Evolutionary conservation across 1,284 basidiomycete genomes (phyloP).

Genomic region (Rhodotorula sp.): DNA sequence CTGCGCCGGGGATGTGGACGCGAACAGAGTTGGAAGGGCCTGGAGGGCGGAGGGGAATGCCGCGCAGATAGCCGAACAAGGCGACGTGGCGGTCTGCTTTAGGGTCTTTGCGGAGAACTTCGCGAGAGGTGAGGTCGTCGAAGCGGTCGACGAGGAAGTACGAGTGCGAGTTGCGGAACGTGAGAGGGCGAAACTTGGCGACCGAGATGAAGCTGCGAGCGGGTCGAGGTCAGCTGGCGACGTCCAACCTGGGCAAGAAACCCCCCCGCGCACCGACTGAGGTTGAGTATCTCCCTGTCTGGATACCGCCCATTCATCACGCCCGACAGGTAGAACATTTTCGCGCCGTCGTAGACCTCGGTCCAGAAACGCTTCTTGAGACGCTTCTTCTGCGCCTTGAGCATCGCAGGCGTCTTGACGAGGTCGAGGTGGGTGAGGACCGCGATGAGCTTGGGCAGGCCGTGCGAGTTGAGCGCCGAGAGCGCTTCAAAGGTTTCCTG

Average conservation of each 20-base stretch:
- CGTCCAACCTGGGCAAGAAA: neutral
- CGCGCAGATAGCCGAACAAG: slow-evolving; percentile 90
- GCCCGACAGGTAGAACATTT: slow-evolving; percentile 96
- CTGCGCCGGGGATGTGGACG: slow-evolving; percentile 92
- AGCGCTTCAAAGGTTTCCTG: slow-evolving; percentile 99
- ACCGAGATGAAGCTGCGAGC: slow-evolving; percentile 75
- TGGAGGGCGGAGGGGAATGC: slow-evolving; percentile 69
- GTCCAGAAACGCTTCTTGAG: slow-evolving; percentile 99
- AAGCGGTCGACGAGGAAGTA: slow-evolving; percentile 95
- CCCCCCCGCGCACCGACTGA: slow-evolving; percentile 60
- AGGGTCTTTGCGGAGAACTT: slow-evolving; percentile 75
- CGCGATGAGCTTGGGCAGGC: slow-evolving; percentile 97
- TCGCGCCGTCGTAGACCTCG: slow-evolving; percentile 97
- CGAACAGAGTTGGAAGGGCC: slow-evolving; percentile 64
- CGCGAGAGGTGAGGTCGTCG: slow-evolving; percentile 89
- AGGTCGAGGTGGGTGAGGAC: slow-evolving; percentile 94
- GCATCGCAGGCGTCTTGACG: slow-evolving; percentile 84
- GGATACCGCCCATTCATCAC: slow-evolving; percentile 98
- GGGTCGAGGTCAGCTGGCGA: neutral
- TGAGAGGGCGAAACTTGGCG: slow-evolving; percentile 97
- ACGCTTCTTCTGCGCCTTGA: slow-evolving; percentile 88
- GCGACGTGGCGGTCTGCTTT: slow-evolving; percentile 89
- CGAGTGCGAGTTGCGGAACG: slow-evolving; percentile 93
- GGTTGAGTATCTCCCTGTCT: slow-evolving; percentile 92
- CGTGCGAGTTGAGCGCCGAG: slow-evolving; percentile 93